Percentiles rank a stretch among this genome's conserved stretches.
Conservation (phyloP, 495 filamentous ascomycete genomes). For the Tuber umbilicatum region DNA sequence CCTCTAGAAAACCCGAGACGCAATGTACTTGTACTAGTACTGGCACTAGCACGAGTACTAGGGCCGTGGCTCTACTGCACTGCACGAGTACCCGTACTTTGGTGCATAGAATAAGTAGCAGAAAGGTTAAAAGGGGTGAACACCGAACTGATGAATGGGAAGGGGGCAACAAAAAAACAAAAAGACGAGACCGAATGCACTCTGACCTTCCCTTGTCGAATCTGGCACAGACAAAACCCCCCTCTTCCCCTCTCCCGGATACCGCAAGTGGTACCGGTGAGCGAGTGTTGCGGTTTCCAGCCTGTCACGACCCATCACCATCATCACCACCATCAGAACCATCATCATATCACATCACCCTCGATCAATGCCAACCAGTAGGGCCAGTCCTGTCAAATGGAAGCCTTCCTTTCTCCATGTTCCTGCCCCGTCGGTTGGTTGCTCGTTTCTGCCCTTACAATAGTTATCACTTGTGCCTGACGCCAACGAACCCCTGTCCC, state of each 20-base stretch:
- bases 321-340: neutral
- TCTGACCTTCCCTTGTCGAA: neutral
- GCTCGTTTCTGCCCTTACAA: neutral
- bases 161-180: neutral
- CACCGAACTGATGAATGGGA: neutral
- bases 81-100: neutral
- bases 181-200: neutral
- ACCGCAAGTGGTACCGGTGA: neutral
- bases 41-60: neutral
- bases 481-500: slow-evolving; percentile 1
- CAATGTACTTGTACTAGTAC: neutral
- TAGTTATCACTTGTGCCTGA: neutral
- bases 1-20: neutral
- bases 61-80: too few relatives aligned
- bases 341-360: neutral
- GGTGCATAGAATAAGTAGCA: neutral
- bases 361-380: neutral
- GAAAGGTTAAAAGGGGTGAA: neutral
- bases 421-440: neutral
- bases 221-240: neutral
- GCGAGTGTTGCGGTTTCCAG: neutral
- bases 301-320: neutral
- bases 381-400: neutral
- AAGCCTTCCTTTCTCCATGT: neutral
- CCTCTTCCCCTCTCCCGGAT: neutral